Evolutionary conservation across 495 filamentous ascomycete genomes (phyloP).

Genomic region (Amorphotheca resinae): DNA sequence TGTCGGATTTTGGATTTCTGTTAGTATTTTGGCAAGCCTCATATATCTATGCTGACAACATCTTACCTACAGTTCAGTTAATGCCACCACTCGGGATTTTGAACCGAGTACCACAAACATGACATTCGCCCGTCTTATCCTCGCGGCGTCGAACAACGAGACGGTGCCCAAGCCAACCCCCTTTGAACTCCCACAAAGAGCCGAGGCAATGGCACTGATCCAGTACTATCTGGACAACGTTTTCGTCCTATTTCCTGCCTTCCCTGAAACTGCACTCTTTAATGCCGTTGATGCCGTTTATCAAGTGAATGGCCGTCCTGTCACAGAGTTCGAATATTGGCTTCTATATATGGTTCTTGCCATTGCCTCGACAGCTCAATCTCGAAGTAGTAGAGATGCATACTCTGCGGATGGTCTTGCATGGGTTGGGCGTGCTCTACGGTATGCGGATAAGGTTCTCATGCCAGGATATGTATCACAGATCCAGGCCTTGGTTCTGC

Average conservation of each 20-base stretch:
- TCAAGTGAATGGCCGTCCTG: slow-evolving; percentile 38
- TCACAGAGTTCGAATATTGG: slow-evolving; percentile 68
- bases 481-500: slow-evolving; percentile 71
- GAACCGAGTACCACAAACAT: slow-evolving; percentile 72
- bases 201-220: slow-evolving; percentile 50
- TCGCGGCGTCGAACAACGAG: slow-evolving; percentile 60
- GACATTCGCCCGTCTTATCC: slow-evolving; percentile 72
- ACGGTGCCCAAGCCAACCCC: slow-evolving; percentile 42
- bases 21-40: slow-evolving; percentile 26
- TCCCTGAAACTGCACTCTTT: slow-evolving; percentile 62
- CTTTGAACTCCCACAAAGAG: slow-evolving; percentile 50
- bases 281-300: slow-evolving; percentile 71
- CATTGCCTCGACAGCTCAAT: slow-evolving; percentile 60
- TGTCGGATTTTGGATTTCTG: slow-evolving; percentile 74
- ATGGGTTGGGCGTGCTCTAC: slow-evolving; percentile 57
- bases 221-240: slow-evolving; percentile 76
- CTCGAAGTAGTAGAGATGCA: slow-evolving; percentile 50
- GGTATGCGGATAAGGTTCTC: slow-evolving; percentile 66
- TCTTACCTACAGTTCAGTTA: slow-evolving; percentile 51
- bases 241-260: slow-evolving; percentile 65
- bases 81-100: slow-evolving; percentile 85
- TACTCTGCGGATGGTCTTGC: slow-evolving; percentile 50
- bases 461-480: slow-evolving; percentile 69
- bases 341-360: slow-evolving; percentile 81
- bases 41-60: slow-evolving; percentile 6